Conservation (phyloP, 805 yeast species). For the Yarrowia bubula region DNA sequence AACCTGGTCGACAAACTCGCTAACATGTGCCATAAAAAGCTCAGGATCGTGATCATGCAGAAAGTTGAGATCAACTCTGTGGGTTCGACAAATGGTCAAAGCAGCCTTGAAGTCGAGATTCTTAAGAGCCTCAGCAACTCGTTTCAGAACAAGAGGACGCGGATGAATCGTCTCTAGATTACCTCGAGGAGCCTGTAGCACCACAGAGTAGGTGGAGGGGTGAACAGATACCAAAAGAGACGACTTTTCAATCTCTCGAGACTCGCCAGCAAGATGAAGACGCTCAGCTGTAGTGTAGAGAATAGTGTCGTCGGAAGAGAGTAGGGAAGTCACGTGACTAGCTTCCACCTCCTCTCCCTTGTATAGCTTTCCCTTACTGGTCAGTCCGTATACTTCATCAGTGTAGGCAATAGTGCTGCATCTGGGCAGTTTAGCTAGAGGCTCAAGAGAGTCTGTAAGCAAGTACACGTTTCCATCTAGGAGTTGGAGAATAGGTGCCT, state of each 20-base stretch:
- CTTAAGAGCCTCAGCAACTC: conserved; percentile 69
- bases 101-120: conserved; percentile 64
- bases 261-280: conserved; percentile 79
- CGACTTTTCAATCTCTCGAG: conserved; percentile 87
- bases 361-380: conserved; percentile 71
- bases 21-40: conserved; percentile 61
- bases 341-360: conserved; percentile 59
- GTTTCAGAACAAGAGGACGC: conserved; percentile 83
- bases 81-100: conserved; percentile 78
- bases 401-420: conserved; percentile 48
- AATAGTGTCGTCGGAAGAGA: conserved; percentile 66
- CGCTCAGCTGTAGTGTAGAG: conserved; percentile 87
- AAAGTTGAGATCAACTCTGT: conserved; percentile 86
- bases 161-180: conserved; percentile 93
- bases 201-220: conserved; percentile 78
- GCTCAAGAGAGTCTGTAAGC: conserved; percentile 1
- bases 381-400: conserved; percentile 61
- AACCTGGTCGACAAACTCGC: conserved; percentile 66
- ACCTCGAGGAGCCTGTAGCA: conserved; percentile 93
- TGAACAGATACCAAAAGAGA: conserved; percentile 76
- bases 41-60: conserved; percentile 83
- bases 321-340: conserved; percentile 77
- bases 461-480: conserved; percentile 8
- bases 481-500: conserved; percentile 10
- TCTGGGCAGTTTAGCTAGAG: conserved; percentile 60